These are phyloP conservation scores for Xylaria sp. DNA, from an alignment of 2,329 filamentous ascomycete species.

Conservation along the genomic window DNA sequence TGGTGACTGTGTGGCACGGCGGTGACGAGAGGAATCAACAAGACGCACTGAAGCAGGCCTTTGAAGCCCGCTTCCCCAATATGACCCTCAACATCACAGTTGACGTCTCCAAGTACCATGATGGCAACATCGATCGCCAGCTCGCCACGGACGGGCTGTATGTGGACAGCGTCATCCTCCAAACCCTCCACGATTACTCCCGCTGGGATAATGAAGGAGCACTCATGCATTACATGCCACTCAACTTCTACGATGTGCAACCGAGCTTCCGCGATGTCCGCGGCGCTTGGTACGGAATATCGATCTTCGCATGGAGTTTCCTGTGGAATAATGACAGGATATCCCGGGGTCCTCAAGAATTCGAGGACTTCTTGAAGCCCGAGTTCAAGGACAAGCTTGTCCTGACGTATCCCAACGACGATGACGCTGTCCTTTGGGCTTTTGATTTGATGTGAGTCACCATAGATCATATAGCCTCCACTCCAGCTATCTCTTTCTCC, in stretches of 20 bases:
- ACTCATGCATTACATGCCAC: conserved; percentile 28
- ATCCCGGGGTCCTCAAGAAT: conserved; percentile 22
- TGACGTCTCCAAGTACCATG: conserved; percentile 33
- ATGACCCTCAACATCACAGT: conserved; percentile 34
- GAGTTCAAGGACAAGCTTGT: conserved; percentile 33
- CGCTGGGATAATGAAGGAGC: conserved; percentile 31
- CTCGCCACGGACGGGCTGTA: conserved; percentile 28
- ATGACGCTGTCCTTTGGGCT: conserved; percentile 32
- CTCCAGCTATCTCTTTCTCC: background rate
- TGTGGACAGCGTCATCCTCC: conserved; percentile 31
- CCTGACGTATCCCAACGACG: conserved; percentile 33
- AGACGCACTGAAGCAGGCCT: conserved; percentile 24
- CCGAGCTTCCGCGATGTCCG: conserved; percentile 29
- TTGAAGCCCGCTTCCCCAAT: conserved; percentile 30
- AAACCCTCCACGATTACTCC: conserved; percentile 31
- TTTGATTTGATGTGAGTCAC: conserved; percentile 30
- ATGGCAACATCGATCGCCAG: conserved; percentile 33
- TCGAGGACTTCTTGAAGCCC: conserved; percentile 31
- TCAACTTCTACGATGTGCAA: conserved; percentile 20
- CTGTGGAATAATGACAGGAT: conserved; percentile 29
- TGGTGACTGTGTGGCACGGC: conserved; percentile 31
- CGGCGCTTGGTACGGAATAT: conserved; percentile 27
- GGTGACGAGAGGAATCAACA: conserved; percentile 32
- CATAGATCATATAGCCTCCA: too few species aligned
- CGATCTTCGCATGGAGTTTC: conserved; percentile 27